phyloP scores from a whole-genome alignment of 2,329 filamentous ascomycete genomes.

The Fusarium algeriense region DNA sequence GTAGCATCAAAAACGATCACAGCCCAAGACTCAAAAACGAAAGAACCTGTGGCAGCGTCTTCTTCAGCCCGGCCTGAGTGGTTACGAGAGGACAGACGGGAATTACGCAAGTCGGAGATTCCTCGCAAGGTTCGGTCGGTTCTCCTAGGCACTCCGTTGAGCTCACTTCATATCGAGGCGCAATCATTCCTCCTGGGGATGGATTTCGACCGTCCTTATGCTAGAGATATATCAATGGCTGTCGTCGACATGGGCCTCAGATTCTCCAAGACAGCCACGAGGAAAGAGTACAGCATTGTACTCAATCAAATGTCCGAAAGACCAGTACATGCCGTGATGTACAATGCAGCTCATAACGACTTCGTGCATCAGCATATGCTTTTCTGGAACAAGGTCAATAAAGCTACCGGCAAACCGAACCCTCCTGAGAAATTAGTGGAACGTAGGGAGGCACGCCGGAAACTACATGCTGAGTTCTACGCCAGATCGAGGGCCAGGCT shows the following conservation, averaged over 20 bases:
- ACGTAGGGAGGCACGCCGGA: not conserved
- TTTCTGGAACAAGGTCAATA: constrained; percentile 30
- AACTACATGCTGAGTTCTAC: not conserved
- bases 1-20: not conserved
- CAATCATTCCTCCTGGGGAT: constrained; percentile 30
- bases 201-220: constrained; percentile 6
- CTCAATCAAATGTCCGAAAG: constrained; percentile 10
- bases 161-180: constrained; percentile 15
- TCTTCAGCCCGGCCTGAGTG: constrained; percentile 17
- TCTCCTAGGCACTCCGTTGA: not conserved
- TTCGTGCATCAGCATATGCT: constrained; percentile 18
- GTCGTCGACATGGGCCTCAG: constrained; percentile 36
- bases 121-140: constrained; percentile 10
- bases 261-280: constrained; percentile 28
- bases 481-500: constrained; percentile 10
- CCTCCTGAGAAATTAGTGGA: constrained; percentile 25
- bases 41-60: not conserved
- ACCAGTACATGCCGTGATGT: constrained; percentile 1
- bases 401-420: constrained; percentile 20
- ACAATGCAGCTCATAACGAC: constrained; percentile 17
- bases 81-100: not conserved
- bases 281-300: constrained; percentile 35
- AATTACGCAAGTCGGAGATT: constrained; percentile 19
- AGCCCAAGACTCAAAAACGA: not conserved
- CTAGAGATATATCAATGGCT: constrained; percentile 25